These are phyloP conservation scores for Cystofilobasidium capitatum DNA, from an alignment of 768 basidiomycete species.

Conservation along the genomic window DNA sequence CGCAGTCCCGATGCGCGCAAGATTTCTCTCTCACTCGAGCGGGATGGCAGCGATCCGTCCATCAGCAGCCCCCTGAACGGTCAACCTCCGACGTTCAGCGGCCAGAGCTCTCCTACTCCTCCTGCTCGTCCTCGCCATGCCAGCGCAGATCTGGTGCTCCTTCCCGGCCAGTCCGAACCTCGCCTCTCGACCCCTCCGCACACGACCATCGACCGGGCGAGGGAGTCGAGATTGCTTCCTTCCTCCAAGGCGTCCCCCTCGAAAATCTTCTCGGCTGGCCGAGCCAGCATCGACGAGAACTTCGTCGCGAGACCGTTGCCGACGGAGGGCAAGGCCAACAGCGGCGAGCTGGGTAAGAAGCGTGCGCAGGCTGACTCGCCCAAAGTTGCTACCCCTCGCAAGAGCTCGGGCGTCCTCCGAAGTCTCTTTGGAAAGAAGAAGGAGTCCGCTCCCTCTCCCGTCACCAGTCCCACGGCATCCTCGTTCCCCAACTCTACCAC, in stretches of 20 bases:
- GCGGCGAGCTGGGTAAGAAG: not conserved
- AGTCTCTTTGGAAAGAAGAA: slow-evolving; percentile 26
- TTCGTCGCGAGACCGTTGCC: not conserved
- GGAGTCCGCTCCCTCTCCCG: slow-evolving; percentile 5
- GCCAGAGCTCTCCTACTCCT: not conserved
- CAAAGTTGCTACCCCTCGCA: slow-evolving; percentile 19
- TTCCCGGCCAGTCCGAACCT: not conserved
- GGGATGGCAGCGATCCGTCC: not conserved
- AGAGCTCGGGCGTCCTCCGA: slow-evolving; percentile 24
- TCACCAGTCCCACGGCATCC: not conserved
- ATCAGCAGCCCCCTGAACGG: not conserved
- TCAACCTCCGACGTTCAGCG: not conserved
- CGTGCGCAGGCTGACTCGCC: slow-evolving; percentile 3
- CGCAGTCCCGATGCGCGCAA: not conserved
- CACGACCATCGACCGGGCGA: not conserved
- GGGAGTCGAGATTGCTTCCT: not conserved
- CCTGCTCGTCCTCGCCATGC: not conserved
- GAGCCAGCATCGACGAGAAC: not conserved
- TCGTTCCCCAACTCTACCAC: not conserved
- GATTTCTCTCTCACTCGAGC: not conserved
- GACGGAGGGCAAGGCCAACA: not conserved
- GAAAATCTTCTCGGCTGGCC: not conserved
- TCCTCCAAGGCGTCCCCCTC: not conserved
- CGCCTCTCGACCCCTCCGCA: not conserved
- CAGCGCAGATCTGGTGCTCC: not conserved